Conservation (phyloP, 441 rosid species). For the Populus hybrid region DNA sequence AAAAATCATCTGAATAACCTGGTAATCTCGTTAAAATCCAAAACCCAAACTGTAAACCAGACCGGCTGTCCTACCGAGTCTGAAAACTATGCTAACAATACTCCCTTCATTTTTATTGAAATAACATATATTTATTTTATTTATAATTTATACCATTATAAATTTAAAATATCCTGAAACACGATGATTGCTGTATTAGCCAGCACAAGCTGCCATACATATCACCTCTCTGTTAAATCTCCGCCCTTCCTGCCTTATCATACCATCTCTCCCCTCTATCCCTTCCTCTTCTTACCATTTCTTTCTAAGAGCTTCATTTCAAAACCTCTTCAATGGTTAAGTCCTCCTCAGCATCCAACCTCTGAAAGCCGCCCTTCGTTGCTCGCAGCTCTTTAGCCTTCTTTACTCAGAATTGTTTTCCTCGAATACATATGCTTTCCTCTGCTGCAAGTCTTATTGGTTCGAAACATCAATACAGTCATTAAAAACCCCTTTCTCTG, state of each 20-base stretch:
- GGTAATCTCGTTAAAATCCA: too few relatives aligned
- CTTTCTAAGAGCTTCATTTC: conserved; percentile 22
- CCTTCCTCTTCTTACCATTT: conserved; percentile 25
- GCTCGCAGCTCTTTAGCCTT: not conserved
- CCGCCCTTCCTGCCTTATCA: conserved; percentile 99
- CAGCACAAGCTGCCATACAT: too few relatives aligned
- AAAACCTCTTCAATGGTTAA: conserved; percentile 5
- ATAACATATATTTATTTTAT: too few relatives aligned
- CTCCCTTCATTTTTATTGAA: not conserved
- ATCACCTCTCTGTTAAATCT: conserved; percentile 73
- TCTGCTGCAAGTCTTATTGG: conserved; percentile 2
- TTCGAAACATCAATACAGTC: not conserved
- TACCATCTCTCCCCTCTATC: conserved; percentile 31
- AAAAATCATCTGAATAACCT: too few relatives aligned
- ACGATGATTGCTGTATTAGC: conserved; percentile 26
- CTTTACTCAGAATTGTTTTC: not conserved
- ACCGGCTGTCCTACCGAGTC: too few relatives aligned
- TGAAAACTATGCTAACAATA: too few relatives aligned
- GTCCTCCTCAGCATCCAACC: conserved; percentile 14
- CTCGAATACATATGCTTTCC: not conserved
- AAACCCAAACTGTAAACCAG: too few relatives aligned
- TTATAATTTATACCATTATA: not conserved
- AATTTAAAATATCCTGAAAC: conserved; percentile 7
- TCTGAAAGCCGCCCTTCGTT: not conserved
- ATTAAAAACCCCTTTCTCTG: conserved; percentile 15